phyloP scores from a whole-genome alignment of 371 early-diverging fungal species.

The Fennellomyces sp. region DNA sequence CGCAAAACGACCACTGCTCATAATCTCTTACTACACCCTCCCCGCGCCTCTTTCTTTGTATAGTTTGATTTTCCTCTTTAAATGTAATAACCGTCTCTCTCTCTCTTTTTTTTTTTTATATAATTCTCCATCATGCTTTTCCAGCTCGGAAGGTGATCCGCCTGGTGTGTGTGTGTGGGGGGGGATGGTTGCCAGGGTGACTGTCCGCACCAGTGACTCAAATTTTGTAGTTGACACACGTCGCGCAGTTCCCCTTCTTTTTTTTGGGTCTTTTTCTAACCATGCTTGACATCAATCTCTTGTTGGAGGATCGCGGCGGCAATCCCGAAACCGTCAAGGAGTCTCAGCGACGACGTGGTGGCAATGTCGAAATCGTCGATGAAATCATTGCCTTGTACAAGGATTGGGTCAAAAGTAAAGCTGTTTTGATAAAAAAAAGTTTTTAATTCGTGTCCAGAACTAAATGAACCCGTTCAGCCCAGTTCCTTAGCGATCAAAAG shows the following conservation, averaged over 20 bases:
- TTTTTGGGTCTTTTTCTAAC: too few relatives aligned
- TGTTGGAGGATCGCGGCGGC: conserved; percentile 93
- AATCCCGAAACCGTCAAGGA: conserved; percentile 93
- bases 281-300: conserved; percentile 91
- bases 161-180: too few relatives aligned
- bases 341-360: conserved; percentile 93
- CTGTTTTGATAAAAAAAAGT: background rate
- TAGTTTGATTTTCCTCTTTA: too few relatives aligned
- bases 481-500: conserved; percentile 85
- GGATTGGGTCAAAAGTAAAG: conserved; percentile 88
- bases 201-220: too few relatives aligned
- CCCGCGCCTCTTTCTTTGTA: too few relatives aligned
- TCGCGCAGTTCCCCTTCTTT: too few relatives aligned
- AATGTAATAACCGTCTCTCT: too few relatives aligned
- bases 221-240: too few relatives aligned
- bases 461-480: conserved; percentile 47
- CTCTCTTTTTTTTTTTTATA: too few relatives aligned
- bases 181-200: too few relatives aligned
- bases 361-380: conserved; percentile 86
- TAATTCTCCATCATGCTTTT: too few relatives aligned
- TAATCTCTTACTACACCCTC: background rate
- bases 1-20: background rate
- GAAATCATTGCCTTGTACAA: conserved; percentile 90
- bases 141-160: too few relatives aligned
- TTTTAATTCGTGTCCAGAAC: background rate